A percentile compares a stretch with the other conserved stretches of the same genome.
phyloP scores from a whole-genome alignment of 352 stramenopile species.

The Phytophthora quininea region DNA sequence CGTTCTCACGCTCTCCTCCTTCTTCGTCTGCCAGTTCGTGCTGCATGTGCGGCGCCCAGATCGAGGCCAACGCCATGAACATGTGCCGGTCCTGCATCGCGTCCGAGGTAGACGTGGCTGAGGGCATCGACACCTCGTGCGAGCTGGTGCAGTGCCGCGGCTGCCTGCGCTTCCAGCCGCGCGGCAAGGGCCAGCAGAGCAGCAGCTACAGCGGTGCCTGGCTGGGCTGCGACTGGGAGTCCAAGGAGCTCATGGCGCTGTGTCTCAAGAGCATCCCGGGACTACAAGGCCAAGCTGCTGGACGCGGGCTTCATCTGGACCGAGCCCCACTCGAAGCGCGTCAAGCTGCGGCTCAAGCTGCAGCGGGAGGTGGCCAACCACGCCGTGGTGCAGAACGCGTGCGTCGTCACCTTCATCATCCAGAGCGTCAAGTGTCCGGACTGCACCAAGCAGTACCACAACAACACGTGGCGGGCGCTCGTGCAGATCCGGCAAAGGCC shows the following conservation, averaged over 20 bases:
- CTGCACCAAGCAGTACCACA: slow-evolving; percentile 74
- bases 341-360: slow-evolving; percentile 76
- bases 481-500: slow-evolving; percentile 82
- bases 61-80: slow-evolving; percentile 81
- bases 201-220: slow-evolving; percentile 52
- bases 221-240: slow-evolving; percentile 75
- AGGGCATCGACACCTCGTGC: slow-evolving; percentile 61
- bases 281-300: slow-evolving; percentile 74
- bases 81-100: slow-evolving; percentile 80
- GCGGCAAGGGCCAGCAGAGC: slow-evolving; percentile 46
- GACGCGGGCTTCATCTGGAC: slow-evolving; percentile 87
- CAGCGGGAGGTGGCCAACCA: slow-evolving; percentile 78
- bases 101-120: slow-evolving; percentile 70
- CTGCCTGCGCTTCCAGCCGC: slow-evolving; percentile 72
- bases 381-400: slow-evolving; percentile 71
- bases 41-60: slow-evolving; percentile 68
- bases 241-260: slow-evolving; percentile 75
- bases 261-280: slow-evolving; percentile 77
- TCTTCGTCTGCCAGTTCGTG: slow-evolving; percentile 35
- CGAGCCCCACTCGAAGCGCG: slow-evolving; percentile 78
- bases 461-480: slow-evolving; percentile 70
- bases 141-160: slow-evolving; percentile 69
- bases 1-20: not conserved
- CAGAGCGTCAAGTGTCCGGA: slow-evolving; percentile 71
- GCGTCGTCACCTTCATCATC: slow-evolving; percentile 69